phyloP scores from a whole-genome alignment of 2,329 filamentous ascomycete species.

The Fusarium oxysporum region DNA sequence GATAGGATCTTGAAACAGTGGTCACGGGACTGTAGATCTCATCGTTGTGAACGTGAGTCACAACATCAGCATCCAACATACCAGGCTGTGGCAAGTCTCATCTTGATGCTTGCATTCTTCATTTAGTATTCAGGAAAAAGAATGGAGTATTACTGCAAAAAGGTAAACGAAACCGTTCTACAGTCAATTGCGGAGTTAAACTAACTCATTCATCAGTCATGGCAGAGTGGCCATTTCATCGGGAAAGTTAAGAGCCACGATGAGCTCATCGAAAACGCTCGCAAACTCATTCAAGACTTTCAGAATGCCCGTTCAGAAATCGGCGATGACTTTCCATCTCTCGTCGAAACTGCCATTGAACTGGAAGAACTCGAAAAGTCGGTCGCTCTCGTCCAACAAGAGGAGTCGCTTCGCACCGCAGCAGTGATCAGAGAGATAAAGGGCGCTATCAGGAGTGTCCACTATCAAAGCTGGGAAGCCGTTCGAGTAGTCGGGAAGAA shows the following conservation, averaged over 20 bases:
- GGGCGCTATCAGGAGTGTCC: neutral
- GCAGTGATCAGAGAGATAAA: neutral
- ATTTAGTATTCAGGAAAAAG: neutral
- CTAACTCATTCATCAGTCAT: neutral
- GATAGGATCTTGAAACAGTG: neutral
- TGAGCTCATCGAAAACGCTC: neutral
- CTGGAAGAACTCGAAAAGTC: neutral
- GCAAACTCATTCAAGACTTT: conserved; percentile 4
- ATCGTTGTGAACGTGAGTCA: neutral
- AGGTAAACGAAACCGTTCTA: neutral
- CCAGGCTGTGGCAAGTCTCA: neutral
- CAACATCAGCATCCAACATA: neutral
- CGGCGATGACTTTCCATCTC: neutral
- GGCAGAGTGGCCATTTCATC: neutral
- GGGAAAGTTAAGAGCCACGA: neutral
- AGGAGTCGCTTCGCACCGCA: neutral
- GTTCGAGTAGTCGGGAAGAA: neutral
- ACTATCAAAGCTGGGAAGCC: neutral
- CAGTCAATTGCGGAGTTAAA: neutral
- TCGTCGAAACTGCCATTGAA: neutral
- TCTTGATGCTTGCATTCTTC: neutral
- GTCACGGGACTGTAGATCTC: neutral
- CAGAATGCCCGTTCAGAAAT: neutral
- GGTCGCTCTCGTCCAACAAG: neutral
- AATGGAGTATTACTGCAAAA: neutral